Percentiles rank a stretch among this genome's conserved stretches.
phyloP scores from a whole-genome alignment of 345 rosid species.

The Eucalyptus polybractea region DNA sequence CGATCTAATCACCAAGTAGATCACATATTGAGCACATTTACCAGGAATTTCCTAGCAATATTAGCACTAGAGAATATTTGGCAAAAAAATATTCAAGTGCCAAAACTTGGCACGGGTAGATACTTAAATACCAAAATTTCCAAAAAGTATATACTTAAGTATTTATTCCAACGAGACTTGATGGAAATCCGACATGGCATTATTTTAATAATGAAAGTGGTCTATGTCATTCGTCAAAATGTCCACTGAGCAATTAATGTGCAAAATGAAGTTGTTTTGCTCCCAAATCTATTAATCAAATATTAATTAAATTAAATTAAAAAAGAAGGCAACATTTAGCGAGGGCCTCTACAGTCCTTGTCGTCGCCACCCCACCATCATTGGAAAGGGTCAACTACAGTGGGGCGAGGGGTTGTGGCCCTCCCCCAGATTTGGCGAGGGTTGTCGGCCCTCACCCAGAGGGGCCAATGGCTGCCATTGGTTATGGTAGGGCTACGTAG shows the following conservation, averaged over 20 bases:
- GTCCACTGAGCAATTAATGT: too few species aligned
- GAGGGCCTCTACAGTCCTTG: fast-evolving
- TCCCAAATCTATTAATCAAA: too few species aligned
- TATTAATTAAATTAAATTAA: too few species aligned
- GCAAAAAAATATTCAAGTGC: too few species aligned
- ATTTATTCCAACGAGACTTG: too few species aligned
- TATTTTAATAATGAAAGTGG: too few species aligned
- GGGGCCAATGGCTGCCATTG: too few species aligned
- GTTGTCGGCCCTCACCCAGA: fast-evolving
- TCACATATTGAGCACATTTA: not conserved
- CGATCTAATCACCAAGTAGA: not conserved
- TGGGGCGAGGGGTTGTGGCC: fast-evolving
- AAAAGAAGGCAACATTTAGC: fast-evolving
- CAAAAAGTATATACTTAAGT: too few species aligned
- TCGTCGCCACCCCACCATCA: fast-evolving
- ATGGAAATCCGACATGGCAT: fast-evolving
- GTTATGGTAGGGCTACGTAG: too few species aligned
- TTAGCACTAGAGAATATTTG: not conserved
- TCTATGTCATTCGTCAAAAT: fast-evolving
- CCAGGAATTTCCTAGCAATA: not conserved
- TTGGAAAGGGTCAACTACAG: fast-evolving
- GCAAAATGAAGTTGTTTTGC: fast-evolving
- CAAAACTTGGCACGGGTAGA: fast-evolving
- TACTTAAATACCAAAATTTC: too few species aligned
- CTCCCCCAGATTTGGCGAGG: too few species aligned